Evolutionary conservation across 139 green algal species (phyloP), one percentile per base, ranked within the genome.

Genomic region (Micractinium conductrix): DNA sequence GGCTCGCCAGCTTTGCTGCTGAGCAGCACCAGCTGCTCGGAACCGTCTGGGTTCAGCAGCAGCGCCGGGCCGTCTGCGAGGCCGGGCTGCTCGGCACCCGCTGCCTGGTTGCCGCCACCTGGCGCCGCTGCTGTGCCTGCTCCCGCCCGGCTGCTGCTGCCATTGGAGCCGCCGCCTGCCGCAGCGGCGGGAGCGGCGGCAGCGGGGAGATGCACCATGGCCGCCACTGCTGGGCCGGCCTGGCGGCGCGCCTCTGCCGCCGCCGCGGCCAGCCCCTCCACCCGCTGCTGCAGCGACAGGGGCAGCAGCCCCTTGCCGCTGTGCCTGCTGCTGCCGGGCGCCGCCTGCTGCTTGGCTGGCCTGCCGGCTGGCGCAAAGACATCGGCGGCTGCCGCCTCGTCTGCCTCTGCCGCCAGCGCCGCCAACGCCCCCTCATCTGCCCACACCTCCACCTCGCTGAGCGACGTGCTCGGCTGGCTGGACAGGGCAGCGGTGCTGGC

Each of bases 11-110:
- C 30, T 14, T 33, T 58, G 38, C 55, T 82, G 38, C 38, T 38
- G 38, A 82, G 58, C 58, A 82, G 76, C 53, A 82, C 76, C 24
- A 82, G 42, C 55, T 73, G 58, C 35, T 43, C 58, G 0, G 48
- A 55, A 9, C 76, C 76, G 28, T 82, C 76, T 6, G 75, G 75
- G 17, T 71, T 69, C 17, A 50, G 53, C 53, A 81, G 37, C 35
- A 81, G 53, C 0, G 53, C 75, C 1, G 75, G 75, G 50, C 75
- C 53, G 50, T 53, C 37, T 12, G 45, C 24, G 30, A 33, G 24
- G 72, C 72, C 37, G 72, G 55, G 17, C 35, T 37, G 9, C 8
- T 21, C 38, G 8, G 8, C 0, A 19, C 17, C 8, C 24, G 45
- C 35, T 7, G 45, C 45, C 8, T 21, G 14, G 7, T 4, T 33